phyloP scores from a whole-genome alignment of 2,329 filamentous ascomycete species.

The Aspergillus ochraceus region DNA sequence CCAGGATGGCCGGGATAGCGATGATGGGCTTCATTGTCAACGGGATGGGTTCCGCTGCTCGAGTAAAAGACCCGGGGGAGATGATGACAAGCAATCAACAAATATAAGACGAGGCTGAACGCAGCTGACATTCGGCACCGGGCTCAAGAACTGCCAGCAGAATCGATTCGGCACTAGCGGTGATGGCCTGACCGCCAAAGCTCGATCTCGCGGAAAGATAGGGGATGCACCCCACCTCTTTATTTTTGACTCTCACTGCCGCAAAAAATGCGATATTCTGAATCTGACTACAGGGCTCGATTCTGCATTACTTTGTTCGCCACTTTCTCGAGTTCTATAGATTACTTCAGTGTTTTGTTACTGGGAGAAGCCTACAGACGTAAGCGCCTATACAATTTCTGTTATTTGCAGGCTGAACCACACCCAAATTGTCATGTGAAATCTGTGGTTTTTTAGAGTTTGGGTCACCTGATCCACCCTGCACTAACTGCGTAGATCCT shows the following conservation, averaged over 20 bases:
- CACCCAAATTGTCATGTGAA: too few relatives aligned
- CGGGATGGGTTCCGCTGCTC: background rate
- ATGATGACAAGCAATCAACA: background rate
- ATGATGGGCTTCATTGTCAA: slow-evolving; percentile 44
- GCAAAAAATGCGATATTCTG: background rate
- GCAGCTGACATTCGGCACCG: background rate
- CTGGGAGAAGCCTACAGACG: background rate
- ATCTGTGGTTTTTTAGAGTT: too few relatives aligned
- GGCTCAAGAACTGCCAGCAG: background rate
- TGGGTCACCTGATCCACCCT: too few relatives aligned
- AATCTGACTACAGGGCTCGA: background rate
- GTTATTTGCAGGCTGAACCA: background rate
- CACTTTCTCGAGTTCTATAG: background rate
- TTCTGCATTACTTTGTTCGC: background rate
- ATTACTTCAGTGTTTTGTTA: background rate
- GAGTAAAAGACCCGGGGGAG: background rate
- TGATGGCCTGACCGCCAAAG: background rate
- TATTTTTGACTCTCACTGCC: background rate
- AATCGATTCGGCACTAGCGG: background rate
- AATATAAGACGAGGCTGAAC: background rate
- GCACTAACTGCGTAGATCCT: too few relatives aligned
- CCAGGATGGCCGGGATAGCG: slow-evolving; percentile 50
- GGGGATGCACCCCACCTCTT: background rate
- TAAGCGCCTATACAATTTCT: background rate
- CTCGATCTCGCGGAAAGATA: background rate